Evolutionary conservation across 768 basidiomycete species (phyloP).

Genomic region (Mycena polygramma): DNA sequence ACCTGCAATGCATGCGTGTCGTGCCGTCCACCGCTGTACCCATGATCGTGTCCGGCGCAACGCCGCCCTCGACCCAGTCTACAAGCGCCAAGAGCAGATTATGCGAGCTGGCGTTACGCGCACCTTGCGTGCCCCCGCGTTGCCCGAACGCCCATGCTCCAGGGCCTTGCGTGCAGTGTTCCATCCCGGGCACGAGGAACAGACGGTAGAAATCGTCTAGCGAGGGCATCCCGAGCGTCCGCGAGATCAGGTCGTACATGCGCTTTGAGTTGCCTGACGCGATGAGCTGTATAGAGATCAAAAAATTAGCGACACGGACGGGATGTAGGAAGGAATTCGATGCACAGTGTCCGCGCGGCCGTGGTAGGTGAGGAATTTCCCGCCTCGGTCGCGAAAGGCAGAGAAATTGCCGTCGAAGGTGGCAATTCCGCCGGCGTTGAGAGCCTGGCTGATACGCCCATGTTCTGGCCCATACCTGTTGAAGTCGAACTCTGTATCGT

Average conservation of each 20-base stretch:
- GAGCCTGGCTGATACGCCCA: background rate
- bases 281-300: conserved; percentile 34
- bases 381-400: conserved; percentile 37
- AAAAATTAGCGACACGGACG: background rate
- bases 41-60: conserved; percentile 23
- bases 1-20: conserved; percentile 24
- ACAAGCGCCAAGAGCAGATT: conserved; percentile 29
- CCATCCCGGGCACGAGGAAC: conserved; percentile 44
- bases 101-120: conserved; percentile 1
- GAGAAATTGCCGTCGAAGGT: background rate
- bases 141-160: conserved; percentile 38
- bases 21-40: conserved; percentile 14
- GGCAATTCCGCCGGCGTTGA: conserved; percentile 23
- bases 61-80: conserved; percentile 31
- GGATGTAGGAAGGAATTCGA: background rate
- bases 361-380: conserved; percentile 44
- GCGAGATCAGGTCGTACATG: conserved; percentile 37
- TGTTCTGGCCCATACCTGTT: conserved; percentile 15
- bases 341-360: conserved; percentile 33
- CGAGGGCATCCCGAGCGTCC: conserved; percentile 32
- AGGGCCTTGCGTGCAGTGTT: conserved; percentile 40
- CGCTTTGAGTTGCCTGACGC: conserved; percentile 40
- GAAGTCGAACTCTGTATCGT: conserved; percentile 22
- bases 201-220: conserved; percentile 43
- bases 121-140: background rate